Evolutionary conservation across 164 flowering plant genomes (phyloP).

Genomic region (Tetracentron sinense): DNA sequence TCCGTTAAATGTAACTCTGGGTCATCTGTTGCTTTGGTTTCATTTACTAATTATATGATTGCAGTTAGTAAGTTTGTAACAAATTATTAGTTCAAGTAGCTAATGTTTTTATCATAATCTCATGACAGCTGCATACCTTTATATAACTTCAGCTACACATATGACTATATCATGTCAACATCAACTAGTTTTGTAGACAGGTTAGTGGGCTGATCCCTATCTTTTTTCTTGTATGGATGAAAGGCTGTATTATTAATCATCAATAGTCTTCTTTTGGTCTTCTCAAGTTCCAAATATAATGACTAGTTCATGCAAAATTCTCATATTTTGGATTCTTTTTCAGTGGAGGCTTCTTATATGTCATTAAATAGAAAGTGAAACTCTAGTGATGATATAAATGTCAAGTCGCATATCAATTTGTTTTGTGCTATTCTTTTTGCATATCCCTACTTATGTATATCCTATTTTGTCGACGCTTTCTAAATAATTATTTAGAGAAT

Average conservation of each 20-base stretch:
- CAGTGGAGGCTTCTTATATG: not conserved
- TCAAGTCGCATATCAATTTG: no score
- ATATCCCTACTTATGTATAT: no score
- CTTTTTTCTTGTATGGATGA: not conserved
- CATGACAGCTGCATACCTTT: conserved; percentile 92
- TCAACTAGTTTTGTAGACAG: conserved; percentile 96
- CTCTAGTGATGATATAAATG: no score
- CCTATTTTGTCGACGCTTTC: not conserved
- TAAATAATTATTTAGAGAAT: not conserved
- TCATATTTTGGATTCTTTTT: not conserved
- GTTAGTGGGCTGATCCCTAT: conserved; percentile 32
- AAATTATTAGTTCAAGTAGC: not conserved
- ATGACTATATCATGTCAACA: conserved; percentile 88
- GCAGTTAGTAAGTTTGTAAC: no score
- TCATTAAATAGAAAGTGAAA: no score
- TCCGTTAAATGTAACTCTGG: no score
- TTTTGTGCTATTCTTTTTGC: no score
- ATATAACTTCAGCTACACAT: conserved; percentile 94
- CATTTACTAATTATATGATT: no score
- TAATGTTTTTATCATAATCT: conserved; percentile 17
- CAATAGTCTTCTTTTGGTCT: not conserved
- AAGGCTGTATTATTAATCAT: not conserved
- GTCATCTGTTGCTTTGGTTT: no score
- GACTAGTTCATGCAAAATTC: not conserved
- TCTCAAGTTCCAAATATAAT: not conserved